Base-by-base conservation (phyloP, 2,329 filamentous ascomycete species). In the Trichoderma arundinaceum region DNA sequence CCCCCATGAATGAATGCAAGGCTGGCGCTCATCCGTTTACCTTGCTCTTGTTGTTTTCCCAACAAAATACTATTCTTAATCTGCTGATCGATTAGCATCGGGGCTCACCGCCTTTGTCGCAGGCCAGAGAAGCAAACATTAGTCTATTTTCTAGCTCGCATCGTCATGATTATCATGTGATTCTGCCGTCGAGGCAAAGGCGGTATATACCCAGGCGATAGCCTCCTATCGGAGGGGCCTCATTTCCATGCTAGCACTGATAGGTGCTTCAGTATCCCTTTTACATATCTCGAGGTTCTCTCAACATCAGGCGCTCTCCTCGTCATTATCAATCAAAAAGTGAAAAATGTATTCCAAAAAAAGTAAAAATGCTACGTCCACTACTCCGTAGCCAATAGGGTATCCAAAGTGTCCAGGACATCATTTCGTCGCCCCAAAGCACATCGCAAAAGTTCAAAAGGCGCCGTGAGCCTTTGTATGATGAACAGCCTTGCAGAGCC, bases 181-280 rank as follows among this genome's bases (percentile, higher is more conserved):
- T 62, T 62, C 58, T 62, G 58, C 58, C 58, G 46, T 28, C 44
- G 13, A 33, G 19, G 19, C 46, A 22, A 62, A 62, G 58, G 58
- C 58, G 58, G 58, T 38, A 38, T 28, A 28, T 4, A 2, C 22
- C 22, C 22, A 28, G 22, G 4, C 22, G 22, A 28, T 28, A 28
- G 22, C 22, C 22, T 28, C 22, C 22, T 28, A 4, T 28, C 22
- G 22, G 22, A 28, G 22, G 35, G 3, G 35, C 35, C 35, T 38
- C 6, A 2, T 38, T 38, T 38, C 22, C 2, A 28, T 28, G 22
- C 22, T 28, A 28, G 22, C 22, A 28, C 22, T 28, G 22, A 28
- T 28, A 28, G 22, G 22, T 28, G 22, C 22, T 28, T 28, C 4
- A 28, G 22, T 28, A 28, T 28, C 22, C 22, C 22, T 28, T 28